Conservation (phyloP, 2,329 filamentous ascomycete genomes). For the Colletotrichum sp. region DNA sequence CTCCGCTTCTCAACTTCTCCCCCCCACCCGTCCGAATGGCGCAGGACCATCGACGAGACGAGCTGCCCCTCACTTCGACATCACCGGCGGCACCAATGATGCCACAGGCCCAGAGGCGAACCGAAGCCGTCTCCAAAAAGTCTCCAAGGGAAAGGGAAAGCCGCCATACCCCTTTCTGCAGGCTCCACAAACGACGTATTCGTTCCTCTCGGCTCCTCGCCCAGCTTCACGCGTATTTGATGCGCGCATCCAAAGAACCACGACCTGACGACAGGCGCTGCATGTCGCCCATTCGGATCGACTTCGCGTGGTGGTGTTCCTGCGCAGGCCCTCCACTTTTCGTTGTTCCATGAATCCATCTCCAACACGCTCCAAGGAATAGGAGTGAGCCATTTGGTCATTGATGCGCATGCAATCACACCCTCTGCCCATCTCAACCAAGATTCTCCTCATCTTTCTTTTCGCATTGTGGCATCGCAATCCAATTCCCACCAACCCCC, state of each 20-base stretch:
- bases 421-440: not conserved
- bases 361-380: not conserved
- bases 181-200: slow-evolving; percentile 2
- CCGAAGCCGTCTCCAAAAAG: not conserved
- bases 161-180: slow-evolving; percentile 1
- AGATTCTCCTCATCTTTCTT: not conserved
- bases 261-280: not conserved
- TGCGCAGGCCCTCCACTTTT: not conserved
- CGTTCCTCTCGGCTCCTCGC: not conserved
- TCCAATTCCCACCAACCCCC: not conserved
- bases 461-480: not conserved
- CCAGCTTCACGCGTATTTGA: not conserved
- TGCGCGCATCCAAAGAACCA: not conserved
- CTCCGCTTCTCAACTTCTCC: not conserved
- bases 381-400: not conserved
- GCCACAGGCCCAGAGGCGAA: not conserved
- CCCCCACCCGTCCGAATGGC: not conserved
- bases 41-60: not conserved
- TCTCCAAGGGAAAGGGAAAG: not conserved
- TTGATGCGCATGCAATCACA: not conserved
- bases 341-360: not conserved
- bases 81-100: not conserved
- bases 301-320: not conserved
- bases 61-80: not conserved
- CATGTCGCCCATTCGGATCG: slow-evolving; percentile 12